phyloP scores from a whole-genome alignment of 2,329 filamentous ascomycete species.

The Ceratocystis smalleyi region DNA sequence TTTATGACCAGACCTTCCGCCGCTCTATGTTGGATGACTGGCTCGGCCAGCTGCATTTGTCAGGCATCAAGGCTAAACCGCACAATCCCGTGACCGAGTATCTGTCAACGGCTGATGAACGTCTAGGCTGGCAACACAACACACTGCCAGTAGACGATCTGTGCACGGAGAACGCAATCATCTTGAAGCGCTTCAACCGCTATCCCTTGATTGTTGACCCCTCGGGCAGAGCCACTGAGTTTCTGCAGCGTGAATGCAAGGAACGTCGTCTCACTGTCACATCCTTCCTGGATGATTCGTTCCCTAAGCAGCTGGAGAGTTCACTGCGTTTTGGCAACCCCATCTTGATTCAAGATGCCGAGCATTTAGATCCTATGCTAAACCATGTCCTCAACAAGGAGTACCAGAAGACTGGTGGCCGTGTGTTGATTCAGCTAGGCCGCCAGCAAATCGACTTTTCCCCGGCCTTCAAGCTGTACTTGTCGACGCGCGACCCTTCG shows the following conservation, averaged over 20 bases:
- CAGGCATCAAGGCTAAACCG: constrained; percentile 84
- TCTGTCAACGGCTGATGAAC: constrained; percentile 87
- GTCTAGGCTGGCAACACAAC: constrained; percentile 88
- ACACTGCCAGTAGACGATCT: constrained; percentile 88
- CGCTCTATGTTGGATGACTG: constrained; percentile 97
- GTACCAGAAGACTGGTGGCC: constrained; percentile 94
- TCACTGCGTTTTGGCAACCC: constrained; percentile 95
- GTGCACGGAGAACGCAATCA: constrained; percentile 96
- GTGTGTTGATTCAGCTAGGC: constrained; percentile 93
- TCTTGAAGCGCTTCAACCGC: constrained; percentile 93
- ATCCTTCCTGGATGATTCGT: constrained; percentile 94
- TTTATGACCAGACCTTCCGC: constrained; percentile 95
- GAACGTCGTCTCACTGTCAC: constrained; percentile 88
- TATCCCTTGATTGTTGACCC: constrained; percentile 98
- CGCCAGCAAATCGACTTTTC: constrained; percentile 99
- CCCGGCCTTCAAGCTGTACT: constrained; percentile 83
- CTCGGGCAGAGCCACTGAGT: constrained; percentile 85
- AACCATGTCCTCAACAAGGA: constrained; percentile 99
- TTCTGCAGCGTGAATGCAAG: constrained; percentile 86
- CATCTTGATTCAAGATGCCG: constrained; percentile 94
- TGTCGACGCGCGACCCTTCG: constrained; percentile 91
- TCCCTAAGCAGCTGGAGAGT: constrained; percentile 95
- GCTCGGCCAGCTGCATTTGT: constrained; percentile 81
- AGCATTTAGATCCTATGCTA: constrained; percentile 89
- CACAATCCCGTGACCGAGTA: constrained; percentile 94